Evolutionary conservation across 2,329 filamentous ascomycete species (phyloP), one percentile per base, ranked within the genome.

Genomic region (Penicillium sp.): DNA sequence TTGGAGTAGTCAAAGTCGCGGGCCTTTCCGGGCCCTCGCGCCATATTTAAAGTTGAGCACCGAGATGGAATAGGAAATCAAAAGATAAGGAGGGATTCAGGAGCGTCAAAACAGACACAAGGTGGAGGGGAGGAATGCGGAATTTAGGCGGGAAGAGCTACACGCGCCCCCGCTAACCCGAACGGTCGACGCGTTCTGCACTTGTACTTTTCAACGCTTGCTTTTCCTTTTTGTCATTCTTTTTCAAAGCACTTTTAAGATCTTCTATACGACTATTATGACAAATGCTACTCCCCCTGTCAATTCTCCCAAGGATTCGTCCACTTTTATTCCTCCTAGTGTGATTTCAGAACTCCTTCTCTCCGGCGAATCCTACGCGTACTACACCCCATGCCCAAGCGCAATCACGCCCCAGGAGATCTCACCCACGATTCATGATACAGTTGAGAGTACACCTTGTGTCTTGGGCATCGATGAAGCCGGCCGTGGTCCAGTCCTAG

Each of bases 401-500:
- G 71, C 75, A n/a, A 82, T 91, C 50, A 80, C 80, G 23, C 72
- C 79, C 1, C 65, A 77, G 57, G 61, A 76, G 21, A 61, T 66
- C 45, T 59, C 60, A 12, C 50, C 60, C 18, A 46, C 58, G 12
- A 59, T 68, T 8, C 64, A 66, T 3, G 69, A 72, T 41, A 65
- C 75, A 4, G 59, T 68, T 71, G 64, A 74, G 15, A 70, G 71
- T 42, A 82, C 79, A 54, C 82, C 86, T 68, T 94, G 90, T 73
- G 87, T 89, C 21, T 81, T 97, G 23, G 93, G 93, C 59, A 88
- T 97, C 48, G 93, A 97, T 72, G 93, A 97, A 79, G 93, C 93
- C 63, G 93, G 93, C 44, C 86, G 93, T 67, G 93, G 93, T 1
- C 93, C 93, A 25, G 93, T 97, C n/a, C 83, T 97, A 13, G 93